phyloP scores from a whole-genome alignment of 2,329 filamentous ascomycete species.

The Penicillium sp. region DNA sequence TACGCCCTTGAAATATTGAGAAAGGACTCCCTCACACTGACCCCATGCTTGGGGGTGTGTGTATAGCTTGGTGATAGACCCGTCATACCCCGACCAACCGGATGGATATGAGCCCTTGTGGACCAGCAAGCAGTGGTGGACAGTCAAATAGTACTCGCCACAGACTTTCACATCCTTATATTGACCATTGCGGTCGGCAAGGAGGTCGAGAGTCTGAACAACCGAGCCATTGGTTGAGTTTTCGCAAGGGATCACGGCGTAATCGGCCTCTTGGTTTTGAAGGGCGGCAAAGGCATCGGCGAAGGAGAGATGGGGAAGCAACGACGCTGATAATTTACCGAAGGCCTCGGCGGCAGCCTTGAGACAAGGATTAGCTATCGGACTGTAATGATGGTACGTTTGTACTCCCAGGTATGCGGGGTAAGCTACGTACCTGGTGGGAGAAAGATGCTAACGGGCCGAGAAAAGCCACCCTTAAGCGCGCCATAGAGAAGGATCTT shows the following conservation, averaged over 20 bases:
- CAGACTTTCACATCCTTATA: conserved; percentile 73
- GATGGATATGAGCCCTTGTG: conserved; percentile 27
- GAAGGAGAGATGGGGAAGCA: conserved; percentile 40
- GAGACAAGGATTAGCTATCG: conserved; percentile 5
- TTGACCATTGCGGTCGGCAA: conserved; percentile 68
- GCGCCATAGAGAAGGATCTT: neutral
- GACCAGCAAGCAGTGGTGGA: conserved; percentile 82
- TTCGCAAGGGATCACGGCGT: conserved; percentile 89
- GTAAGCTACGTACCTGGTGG: conserved; percentile 57
- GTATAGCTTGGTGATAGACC: conserved; percentile 72
- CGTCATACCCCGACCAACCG: conserved; percentile 41
- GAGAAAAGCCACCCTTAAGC: conserved; percentile 53
- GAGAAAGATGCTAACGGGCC: conserved; percentile 67
- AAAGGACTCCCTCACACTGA: conserved; percentile 78
- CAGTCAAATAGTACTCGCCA: conserved; percentile 80
- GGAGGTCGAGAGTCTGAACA: conserved; percentile 81
- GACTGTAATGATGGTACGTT: neutral
- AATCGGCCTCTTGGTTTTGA: conserved; percentile 62
- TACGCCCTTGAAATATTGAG: conserved; percentile 66
- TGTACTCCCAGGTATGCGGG: conserved; percentile 8
- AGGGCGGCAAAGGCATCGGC: conserved; percentile 76
- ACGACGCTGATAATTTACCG: conserved; percentile 29
- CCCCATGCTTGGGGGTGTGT: conserved; percentile 95
- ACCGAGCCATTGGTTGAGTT: conserved; percentile 95
- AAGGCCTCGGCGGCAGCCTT: conserved; percentile 58